Conservation (phyloP, 2,329 filamentous ascomycete genomes). For the Plenodomus lindquistii region DNA sequence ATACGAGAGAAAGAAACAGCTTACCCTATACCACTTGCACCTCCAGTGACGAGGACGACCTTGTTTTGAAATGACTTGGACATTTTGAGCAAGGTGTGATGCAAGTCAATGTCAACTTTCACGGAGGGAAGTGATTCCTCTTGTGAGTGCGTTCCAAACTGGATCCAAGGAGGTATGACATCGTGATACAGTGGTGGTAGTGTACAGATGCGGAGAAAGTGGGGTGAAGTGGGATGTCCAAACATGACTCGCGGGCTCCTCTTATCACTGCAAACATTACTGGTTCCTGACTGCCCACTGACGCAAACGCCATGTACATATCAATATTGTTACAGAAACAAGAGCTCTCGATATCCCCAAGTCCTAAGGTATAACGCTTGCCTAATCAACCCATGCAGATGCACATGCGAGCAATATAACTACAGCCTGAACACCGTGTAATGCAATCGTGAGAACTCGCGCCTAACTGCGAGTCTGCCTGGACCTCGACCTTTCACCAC, state of each 20-base stretch:
- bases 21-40: conserved; percentile 52
- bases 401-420: not conserved
- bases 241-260: conserved; percentile 29
- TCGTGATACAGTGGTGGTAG: conserved; percentile 14
- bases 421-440: not conserved
- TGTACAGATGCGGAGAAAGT: conserved; percentile 30
- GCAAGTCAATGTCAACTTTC: not conserved
- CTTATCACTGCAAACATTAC: not conserved
- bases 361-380: not conserved
- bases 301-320: too few species aligned
- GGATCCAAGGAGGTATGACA: not conserved
- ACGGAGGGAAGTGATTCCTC: not conserved
- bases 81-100: conserved; percentile 15
- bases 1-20: conserved; percentile 3
- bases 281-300: too few species aligned
- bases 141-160: too few species aligned
- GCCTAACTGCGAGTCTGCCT: not conserved
- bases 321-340: too few species aligned
- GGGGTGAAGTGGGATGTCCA: conserved; percentile 41
- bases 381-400: not conserved
- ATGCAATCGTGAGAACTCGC: not conserved
- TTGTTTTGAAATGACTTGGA: conserved; percentile 35
- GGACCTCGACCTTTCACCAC: not conserved
- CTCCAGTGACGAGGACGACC: conserved; percentile 37
- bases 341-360: too few species aligned